Evolutionary conservation across 805 yeast genomes (phyloP), one percentile per base, ranked within the genome.

Genomic region (Ogataea kodamae): DNA sequence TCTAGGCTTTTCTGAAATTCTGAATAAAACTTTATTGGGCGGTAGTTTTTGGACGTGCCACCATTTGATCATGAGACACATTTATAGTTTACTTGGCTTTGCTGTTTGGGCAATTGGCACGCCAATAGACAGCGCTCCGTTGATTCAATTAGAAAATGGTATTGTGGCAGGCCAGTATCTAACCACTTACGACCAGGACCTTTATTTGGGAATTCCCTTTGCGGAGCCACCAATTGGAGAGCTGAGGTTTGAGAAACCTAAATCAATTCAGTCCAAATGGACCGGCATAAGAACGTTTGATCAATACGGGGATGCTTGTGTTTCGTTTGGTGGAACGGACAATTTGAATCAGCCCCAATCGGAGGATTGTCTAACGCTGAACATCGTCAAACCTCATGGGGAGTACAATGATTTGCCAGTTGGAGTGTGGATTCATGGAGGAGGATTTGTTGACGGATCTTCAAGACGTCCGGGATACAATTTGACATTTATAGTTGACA

Each of bases 381-480:
- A 28, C 11, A 11, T 28, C 6, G 30, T 28, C 24, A 28, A 19
- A 18, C 30, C 30, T 3, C 30, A 28, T 19, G 30, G 30, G 3
- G 22, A 28, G 23, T 28, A 19, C 22, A 16, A 13, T 5, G 13
- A 28, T 16, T 18, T 28, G 5, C 30, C 30, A 5, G 30, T 28
- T 7, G 30, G 17, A n/a, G 20, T 28, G 6, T 28, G 30, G 30
- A 28, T 28, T 18, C 22, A 28, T 28, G 30, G 30, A 3, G 30
- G 30, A 11, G 30, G 30, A 19, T 28, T 28, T 13, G 14, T 9
- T 11, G 30, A 28, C 18, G 30, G 30, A 7, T 11, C 17, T 14
- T 12, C 17, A 11, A 19, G 24, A 9, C 23, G 30, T 5, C 30
- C 30, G 3, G 30, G 23, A 11, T 28, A 28, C 17, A 28, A 28